These are phyloP conservation scores for Nicotiana undulata DNA, from an alignment of 257 asterid species.

Conservation along the genomic window DNA sequence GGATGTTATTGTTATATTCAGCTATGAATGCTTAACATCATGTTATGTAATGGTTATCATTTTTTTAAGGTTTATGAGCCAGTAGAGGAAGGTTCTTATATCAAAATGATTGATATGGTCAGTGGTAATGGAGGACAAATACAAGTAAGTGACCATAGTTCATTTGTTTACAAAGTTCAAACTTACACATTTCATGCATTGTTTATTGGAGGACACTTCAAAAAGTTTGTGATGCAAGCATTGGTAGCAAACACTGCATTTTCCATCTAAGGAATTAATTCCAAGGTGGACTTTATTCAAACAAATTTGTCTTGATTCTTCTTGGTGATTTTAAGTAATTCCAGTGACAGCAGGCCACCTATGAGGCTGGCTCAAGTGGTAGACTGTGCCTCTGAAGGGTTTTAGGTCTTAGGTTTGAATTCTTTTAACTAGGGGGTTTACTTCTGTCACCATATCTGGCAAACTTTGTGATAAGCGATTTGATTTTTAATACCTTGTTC, in stretches of 20 bases:
- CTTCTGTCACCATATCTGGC: not conserved
- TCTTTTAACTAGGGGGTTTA: not conserved
- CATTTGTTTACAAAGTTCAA: not conserved
- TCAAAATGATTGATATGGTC: slow-evolving; percentile 98
- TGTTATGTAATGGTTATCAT: not conserved
- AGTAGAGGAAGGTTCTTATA: slow-evolving; percentile 97
- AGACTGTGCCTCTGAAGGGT: not conserved
- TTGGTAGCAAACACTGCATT: not conserved
- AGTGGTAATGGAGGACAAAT: slow-evolving; percentile 97
- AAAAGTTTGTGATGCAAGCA: not conserved
- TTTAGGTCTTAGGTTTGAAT: not conserved
- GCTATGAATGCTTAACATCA: slow-evolving; percentile 9
- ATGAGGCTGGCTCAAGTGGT: not conserved
- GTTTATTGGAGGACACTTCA: not conserved
- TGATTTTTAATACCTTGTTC: not conserved
- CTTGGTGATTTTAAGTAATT: slow-evolving; percentile 2
- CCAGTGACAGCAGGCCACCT: not conserved
- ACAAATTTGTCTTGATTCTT: not conserved
- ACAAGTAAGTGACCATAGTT: slow-evolving; percentile 47
- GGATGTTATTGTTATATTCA: not conserved
- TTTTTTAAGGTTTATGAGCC: slow-evolving; percentile 78
- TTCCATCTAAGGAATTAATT: not conserved
- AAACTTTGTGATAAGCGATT: not conserved
- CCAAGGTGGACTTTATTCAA: not conserved
- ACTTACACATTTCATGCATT: not conserved